Percentiles rank a stretch among this genome's conserved stretches.
Conservation (phyloP, 2,329 filamentous ascomycete species). For the Ceratocystis destructans region DNA sequence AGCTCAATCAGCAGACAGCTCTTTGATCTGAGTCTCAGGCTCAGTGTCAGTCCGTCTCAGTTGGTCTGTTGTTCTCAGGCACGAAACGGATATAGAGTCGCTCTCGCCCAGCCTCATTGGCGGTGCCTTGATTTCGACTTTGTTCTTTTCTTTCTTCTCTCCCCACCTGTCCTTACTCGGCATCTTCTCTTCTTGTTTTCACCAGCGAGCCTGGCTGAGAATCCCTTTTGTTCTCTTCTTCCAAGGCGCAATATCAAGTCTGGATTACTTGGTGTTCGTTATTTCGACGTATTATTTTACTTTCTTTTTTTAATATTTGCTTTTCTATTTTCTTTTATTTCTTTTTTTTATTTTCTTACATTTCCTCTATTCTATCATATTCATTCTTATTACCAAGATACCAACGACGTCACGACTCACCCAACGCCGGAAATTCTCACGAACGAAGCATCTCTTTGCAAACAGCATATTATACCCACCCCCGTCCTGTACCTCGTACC, state of each 20-base stretch:
- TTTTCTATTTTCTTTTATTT: conserved; percentile 7
- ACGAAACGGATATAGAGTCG: conserved; percentile 8
- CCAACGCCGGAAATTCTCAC: neutral
- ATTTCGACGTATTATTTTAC: conserved; percentile 6
- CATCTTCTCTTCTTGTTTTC: conserved; percentile 23
- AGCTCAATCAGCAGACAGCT: neutral
- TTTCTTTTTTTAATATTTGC: neutral
- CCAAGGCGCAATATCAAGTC: conserved; percentile 15
- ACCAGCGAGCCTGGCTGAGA: conserved; percentile 37
- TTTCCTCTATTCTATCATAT: conserved; percentile 16
- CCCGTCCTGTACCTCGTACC: no score
- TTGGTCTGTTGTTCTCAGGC: neutral
- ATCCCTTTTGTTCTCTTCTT: conserved; percentile 20
- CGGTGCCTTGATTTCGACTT: conserved; percentile 25
- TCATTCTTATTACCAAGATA: conserved; percentile 11
- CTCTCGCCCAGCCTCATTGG: conserved; percentile 24
- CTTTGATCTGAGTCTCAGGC: neutral
- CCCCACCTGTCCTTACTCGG: conserved; percentile 23
- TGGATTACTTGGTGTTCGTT: conserved; percentile 19
- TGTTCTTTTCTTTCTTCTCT: conserved; percentile 24
- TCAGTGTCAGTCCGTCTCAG: neutral
- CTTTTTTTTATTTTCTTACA: conserved; percentile 16
- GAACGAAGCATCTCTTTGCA: neutral
- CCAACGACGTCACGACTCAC: conserved; percentile 14
- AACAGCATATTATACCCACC: conserved; percentile 1